Percentiles rank a stretch among this genome's conserved stretches.
These are phyloP conservation scores for Powellomyces hirtus DNA, from an alignment of 192 early-diverging fungal genomes.

Conservation along the genomic window DNA sequence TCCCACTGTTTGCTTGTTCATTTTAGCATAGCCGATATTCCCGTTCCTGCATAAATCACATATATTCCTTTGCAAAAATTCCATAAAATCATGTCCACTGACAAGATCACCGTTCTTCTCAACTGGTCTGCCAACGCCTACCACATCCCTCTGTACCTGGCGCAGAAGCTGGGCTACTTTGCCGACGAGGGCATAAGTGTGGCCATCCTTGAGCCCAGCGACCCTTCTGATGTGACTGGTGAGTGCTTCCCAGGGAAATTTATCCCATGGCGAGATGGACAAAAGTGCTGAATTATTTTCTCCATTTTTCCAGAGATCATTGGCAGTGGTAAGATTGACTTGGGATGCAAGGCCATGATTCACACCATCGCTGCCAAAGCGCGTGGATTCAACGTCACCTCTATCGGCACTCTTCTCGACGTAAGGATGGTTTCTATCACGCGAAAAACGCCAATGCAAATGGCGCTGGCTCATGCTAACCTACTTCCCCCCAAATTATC, in stretches of 20 bases:
- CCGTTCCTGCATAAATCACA: no score
- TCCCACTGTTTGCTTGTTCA: no score
- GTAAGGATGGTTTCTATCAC: conserved; percentile 1
- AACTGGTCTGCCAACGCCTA: conserved; percentile 58
- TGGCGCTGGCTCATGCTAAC: background rate
- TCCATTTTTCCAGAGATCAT: conserved; percentile 53
- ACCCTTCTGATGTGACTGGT: conserved; percentile 65
- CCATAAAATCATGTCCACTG: conserved; percentile 48
- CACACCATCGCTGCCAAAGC: conserved; percentile 69
- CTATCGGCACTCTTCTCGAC: conserved; percentile 63
- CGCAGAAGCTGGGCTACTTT: conserved; percentile 63
- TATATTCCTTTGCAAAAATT: no score
- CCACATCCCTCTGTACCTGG: conserved; percentile 63
- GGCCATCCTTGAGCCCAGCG: conserved; percentile 64
- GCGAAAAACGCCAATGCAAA: background rate
- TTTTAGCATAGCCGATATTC: no score
- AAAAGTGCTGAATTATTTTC: no score
- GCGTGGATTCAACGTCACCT: conserved; percentile 60
- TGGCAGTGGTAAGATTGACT: conserved; percentile 56
- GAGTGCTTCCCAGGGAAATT: background rate
- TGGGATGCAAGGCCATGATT: conserved; percentile 70
- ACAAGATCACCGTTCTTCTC: conserved; percentile 39
- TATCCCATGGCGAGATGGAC: no score
- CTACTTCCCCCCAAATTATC: background rate
- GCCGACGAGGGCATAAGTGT: conserved; percentile 57